phyloP scores from a whole-genome alignment of 495 filamentous ascomycete species.

The Friedmanniomyces endolithicus region DNA sequence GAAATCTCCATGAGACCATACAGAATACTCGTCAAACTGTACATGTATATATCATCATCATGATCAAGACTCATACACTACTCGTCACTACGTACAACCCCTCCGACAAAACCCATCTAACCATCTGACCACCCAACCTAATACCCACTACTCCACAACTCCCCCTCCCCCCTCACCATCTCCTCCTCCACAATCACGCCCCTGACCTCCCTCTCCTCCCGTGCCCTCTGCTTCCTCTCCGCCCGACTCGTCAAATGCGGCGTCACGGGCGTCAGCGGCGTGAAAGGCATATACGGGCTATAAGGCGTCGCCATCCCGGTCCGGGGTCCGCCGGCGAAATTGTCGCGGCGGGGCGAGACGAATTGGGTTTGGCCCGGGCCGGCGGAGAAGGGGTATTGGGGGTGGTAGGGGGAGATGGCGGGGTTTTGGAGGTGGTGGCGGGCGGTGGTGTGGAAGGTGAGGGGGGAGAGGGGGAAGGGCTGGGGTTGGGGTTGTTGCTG shows the following conservation, averaged over 20 bases:
- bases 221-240: slow-evolving; percentile 58
- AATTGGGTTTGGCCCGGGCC: slow-evolving; percentile 28
- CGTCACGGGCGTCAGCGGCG: slow-evolving; percentile 76
- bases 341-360: slow-evolving; percentile 38
- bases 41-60: no score
- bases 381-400: slow-evolving; percentile 19
- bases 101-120: no score
- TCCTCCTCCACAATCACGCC: slow-evolving; percentile 35
- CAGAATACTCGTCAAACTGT: no score
- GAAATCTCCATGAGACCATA: no score
- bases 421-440: not conserved
- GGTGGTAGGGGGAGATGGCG: no score
- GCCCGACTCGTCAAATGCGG: slow-evolving; percentile 59
- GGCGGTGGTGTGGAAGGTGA: slow-evolving; percentile 1
- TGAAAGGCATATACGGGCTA: slow-evolving; percentile 83
- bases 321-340: slow-evolving; percentile 32
- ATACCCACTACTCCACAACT: slow-evolving; percentile 44
- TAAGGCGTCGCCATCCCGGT: slow-evolving; percentile 74
- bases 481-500: not conserved
- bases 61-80: no score
- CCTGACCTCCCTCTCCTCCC: slow-evolving; percentile 38
- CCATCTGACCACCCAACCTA: not conserved
- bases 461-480: slow-evolving; percentile 21
- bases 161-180: slow-evolving; percentile 45
- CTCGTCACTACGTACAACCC: no score